Base-by-base conservation (phyloP, 345 rosid genomes). In the Hibiscus tridactylites region DNA sequence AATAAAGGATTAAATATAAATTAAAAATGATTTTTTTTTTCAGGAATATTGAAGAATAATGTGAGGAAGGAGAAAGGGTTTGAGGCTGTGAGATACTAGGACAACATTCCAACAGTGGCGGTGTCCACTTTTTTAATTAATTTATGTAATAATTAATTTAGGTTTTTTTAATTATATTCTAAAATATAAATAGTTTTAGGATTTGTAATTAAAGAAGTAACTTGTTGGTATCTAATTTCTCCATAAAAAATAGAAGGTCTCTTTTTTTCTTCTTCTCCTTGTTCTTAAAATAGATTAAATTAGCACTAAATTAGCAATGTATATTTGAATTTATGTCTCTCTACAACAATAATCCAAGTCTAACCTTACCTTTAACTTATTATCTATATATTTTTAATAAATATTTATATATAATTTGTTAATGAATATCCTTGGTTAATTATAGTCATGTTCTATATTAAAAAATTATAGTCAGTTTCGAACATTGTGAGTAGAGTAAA, bases 31-130 rank as follows among this genome's bases (percentile, higher is more conserved):
- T 35, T 3, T 35, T 35, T 5, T 35, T 17, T n/a, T 70, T 81
- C 93, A 91, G 98, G 86, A 12, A 75, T 13, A 73, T 53, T 74
- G 79, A 74, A 76, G 86, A 80, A 80, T 72, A 81, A 71, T 66
- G 86, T 69, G 87, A 90, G 80, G 85, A 81, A 81, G 78, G 83
- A 74, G 73, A 75, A 65, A 74, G 86, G 85, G 37, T 73, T 82
- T 74, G 88, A 75, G 81, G 83, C 76, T 9, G 44, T 63, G 74
- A 82, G 88, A 78, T 21, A 21, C 24, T 21, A 21, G 24, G 24
- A 21, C 24, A 21, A 21, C 24, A 21, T 21, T 21, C 24, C 24
- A 21, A 21, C 0, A 21, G 24, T 21, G 24, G 24, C 24, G 68
- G 71, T 76, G 61, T 31, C 75, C 61, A 47, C 35, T 44, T 65